Evolutionary conservation across 371 early-diverging fungal genomes (phyloP).

Genomic region (Nematocida major): DNA sequence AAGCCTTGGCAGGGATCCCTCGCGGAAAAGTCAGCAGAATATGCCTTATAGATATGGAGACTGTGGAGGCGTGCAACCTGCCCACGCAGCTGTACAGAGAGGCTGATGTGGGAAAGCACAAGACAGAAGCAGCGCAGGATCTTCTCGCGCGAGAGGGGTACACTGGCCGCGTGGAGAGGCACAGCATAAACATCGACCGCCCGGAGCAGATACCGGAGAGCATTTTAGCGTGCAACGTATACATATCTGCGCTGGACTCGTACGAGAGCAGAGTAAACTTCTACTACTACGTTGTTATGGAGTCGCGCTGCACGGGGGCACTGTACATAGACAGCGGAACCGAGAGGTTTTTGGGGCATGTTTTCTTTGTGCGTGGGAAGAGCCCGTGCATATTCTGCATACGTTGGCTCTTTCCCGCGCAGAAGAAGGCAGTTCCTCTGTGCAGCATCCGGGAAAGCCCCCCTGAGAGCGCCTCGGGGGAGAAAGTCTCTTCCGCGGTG

Average conservation of each 20-base stretch:
- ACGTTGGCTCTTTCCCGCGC: constrained; percentile 21
- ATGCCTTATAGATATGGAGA: constrained; percentile 21
- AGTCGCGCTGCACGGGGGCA: background rate
- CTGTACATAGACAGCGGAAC: constrained; percentile 35
- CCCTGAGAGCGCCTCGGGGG: background rate
- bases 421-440: background rate
- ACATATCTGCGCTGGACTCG: constrained; percentile 37
- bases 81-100: constrained; percentile 20
- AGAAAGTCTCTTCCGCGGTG: background rate
- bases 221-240: constrained; percentile 3
- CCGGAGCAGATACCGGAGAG: background rate
- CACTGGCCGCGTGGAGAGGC: background rate
- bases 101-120: constrained; percentile 10
- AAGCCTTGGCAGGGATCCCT: background rate
- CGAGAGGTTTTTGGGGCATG: constrained; percentile 30
- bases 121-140: background rate
- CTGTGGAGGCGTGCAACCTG: constrained; percentile 14
- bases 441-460: background rate
- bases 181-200: constrained; percentile 2
- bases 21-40: background rate
- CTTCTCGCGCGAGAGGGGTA: background rate
- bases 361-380: background rate
- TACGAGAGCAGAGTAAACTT: constrained; percentile 43
- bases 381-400: constrained; percentile 46
- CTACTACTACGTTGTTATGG: constrained; percentile 37